Conservation (phyloP, 2,329 filamentous ascomycete species). For the Fusarium mexicanum region DNA sequence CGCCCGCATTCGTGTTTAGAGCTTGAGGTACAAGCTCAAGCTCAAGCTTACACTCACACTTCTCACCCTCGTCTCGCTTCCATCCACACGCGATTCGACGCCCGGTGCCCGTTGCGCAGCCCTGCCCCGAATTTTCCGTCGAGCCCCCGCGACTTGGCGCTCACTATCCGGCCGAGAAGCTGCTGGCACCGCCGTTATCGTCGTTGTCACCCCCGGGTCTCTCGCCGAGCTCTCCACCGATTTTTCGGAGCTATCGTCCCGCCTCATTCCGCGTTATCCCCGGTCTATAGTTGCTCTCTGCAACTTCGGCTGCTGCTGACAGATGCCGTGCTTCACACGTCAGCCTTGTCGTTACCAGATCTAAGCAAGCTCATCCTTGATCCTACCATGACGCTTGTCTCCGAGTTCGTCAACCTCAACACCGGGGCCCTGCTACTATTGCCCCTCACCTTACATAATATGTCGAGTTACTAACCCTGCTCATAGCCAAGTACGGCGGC, state of each 20-base stretch:
- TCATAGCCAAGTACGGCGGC: constrained; percentile 67
- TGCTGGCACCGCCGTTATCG: background rate
- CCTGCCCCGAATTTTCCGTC: constrained; percentile 14
- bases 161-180: constrained; percentile 8
- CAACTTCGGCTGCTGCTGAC: constrained; percentile 17
- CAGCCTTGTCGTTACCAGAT: constrained; percentile 18
- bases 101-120: constrained; percentile 1
- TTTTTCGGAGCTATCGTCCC: constrained; percentile 11
- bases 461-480: constrained; percentile 27
- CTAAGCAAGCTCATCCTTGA: constrained; percentile 20
- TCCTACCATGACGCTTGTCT: constrained; percentile 43
- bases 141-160: constrained; percentile 19
- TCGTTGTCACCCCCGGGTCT: constrained; percentile 2
- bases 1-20: constrained; percentile 37
- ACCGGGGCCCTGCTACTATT: background rate
- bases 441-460: constrained; percentile 1
- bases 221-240: constrained; percentile 24
- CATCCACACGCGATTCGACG: constrained; percentile 13
- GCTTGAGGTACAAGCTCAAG: constrained; percentile 23
- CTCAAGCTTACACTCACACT: constrained; percentile 14
- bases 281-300: constrained; percentile 6
- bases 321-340: constrained; percentile 22
- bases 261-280: constrained; percentile 5
- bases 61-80: constrained; percentile 12
- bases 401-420: constrained; percentile 41